phyloP scores from a whole-genome alignment of 768 basidiomycete genomes.

The Xerocomellus amylosporus region DNA sequence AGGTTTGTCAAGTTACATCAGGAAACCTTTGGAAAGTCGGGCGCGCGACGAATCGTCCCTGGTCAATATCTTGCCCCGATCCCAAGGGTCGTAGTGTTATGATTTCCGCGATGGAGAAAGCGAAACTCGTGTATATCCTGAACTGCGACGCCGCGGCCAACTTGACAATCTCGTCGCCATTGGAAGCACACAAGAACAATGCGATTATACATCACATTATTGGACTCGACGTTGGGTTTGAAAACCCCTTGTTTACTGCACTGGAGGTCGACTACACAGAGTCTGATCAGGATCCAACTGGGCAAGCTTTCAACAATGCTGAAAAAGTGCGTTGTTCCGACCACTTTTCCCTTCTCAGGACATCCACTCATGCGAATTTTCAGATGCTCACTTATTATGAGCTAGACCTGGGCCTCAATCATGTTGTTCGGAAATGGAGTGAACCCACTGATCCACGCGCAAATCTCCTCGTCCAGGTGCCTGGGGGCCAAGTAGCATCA shows the following conservation, averaged over 20 bases:
- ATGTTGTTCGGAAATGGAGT: constrained; percentile 98
- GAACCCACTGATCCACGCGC: constrained; percentile 94
- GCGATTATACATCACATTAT: constrained; percentile 95
- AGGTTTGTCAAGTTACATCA: too few species aligned
- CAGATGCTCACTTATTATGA: constrained; percentile 98
- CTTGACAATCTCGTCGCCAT: constrained; percentile 93
- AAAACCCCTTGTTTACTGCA: constrained; percentile 96
- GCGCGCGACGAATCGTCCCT: constrained; percentile 91
- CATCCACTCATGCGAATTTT: constrained; percentile 7
- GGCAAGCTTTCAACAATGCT: constrained; percentile 86
- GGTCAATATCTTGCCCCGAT: constrained; percentile 94
- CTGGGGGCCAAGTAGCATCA: constrained; percentile 92
- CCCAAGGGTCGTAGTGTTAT: constrained; percentile 96
- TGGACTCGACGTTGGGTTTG: constrained; percentile 96
- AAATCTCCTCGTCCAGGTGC: constrained; percentile 95
- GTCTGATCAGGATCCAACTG: constrained; percentile 92
- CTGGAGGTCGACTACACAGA: constrained; percentile 96
- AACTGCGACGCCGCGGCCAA: constrained; percentile 97
- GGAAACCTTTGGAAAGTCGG: constrained; percentile 97
- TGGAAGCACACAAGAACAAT: constrained; percentile 97
- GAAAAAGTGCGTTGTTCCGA: constrained; percentile 66
- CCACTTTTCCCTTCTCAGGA: neutral
- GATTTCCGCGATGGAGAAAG: constrained; percentile 91
- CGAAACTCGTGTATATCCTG: constrained; percentile 96
- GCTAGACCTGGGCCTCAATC: constrained; percentile 94